Evolutionary conservation across 371 early-diverging fungal species (phyloP).

Genomic region (Mortierella sp.): DNA sequence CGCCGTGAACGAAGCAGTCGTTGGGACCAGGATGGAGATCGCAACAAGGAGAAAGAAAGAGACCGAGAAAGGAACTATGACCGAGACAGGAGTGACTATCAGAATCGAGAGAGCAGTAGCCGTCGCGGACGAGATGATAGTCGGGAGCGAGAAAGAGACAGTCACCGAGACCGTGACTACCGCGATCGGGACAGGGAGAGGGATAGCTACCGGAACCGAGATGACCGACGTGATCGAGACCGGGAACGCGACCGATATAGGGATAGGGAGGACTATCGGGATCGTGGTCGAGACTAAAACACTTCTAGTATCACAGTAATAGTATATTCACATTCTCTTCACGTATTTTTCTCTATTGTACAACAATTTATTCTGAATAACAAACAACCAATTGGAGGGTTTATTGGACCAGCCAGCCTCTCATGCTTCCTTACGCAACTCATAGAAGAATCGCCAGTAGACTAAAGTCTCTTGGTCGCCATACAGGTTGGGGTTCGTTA

Average conservation of each 20-base stretch:
- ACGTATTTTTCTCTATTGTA: no score
- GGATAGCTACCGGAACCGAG: slow-evolving; percentile 16
- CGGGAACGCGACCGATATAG: not conserved
- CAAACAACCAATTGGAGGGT: no score
- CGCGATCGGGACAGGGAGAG: slow-evolving; percentile 15
- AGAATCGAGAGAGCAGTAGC: not conserved
- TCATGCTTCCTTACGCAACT: no score
- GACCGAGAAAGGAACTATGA: slow-evolving; percentile 7
- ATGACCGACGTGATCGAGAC: slow-evolving; percentile 11
- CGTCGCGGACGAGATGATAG: not conserved
- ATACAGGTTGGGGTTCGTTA: not conserved
- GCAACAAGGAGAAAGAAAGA: slow-evolving; percentile 9
- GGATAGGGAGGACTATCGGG: not conserved
- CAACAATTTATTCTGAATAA: no score
- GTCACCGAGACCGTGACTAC: slow-evolving; percentile 9
- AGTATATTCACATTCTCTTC: no score
- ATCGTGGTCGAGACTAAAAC: not conserved
- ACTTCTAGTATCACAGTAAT: no score
- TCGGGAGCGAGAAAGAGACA: slow-evolving; percentile 7
- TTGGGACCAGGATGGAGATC: slow-evolving; percentile 11
- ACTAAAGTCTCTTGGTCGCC: not conserved
- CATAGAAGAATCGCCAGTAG: no score
- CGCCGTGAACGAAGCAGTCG: not conserved
- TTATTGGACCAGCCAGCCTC: no score
- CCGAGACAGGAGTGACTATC: slow-evolving; percentile 13